Evolutionary conservation across 2,329 filamentous ascomycete genomes (phyloP).

Genomic region (Colletotrichum sidae): DNA sequence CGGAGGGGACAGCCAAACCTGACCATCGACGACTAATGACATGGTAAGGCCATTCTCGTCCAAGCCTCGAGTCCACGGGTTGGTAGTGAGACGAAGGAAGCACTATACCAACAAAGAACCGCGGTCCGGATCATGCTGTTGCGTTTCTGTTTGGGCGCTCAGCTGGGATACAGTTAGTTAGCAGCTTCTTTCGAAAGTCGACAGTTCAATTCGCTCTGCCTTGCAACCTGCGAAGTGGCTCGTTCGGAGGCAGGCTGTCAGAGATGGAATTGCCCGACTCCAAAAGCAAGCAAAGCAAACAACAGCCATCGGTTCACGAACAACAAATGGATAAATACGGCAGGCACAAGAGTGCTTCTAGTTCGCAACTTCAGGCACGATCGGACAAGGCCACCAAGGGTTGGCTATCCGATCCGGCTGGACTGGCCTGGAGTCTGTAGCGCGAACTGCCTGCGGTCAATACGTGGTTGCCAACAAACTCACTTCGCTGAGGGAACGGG

Average conservation of each 20-base stretch:
- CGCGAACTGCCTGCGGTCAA: background rate
- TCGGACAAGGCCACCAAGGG: conserved; percentile 17
- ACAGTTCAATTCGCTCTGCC: no score
- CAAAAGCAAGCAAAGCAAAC: conserved; percentile 1
- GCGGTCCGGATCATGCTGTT: conserved; percentile 13
- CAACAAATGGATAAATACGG: conserved; percentile 1
- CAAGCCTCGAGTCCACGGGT: conserved; percentile 30
- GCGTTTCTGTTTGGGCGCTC: background rate
- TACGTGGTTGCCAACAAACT: no score
- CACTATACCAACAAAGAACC: conserved; percentile 32
- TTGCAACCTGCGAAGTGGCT: no score
- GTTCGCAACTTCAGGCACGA: conserved; percentile 27
- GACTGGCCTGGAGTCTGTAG: conserved; percentile 6
- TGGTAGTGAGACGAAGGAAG: conserved; percentile 23
- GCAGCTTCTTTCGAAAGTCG: no score
- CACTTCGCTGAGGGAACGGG: background rate
- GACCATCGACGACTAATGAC: no score
- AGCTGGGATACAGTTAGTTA: no score
- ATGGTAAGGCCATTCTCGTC: conserved; percentile 28
- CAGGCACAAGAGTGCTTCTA: conserved; percentile 31
- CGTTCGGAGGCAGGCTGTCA: no score
- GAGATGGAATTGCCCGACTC: background rate
- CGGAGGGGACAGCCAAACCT: conserved; percentile 7
- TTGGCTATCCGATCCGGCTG: conserved; percentile 25
- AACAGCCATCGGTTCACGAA: background rate